Base-by-base conservation (phyloP, 768 basidiomycete genomes). In the Lanmaoa rubissima region DNA sequence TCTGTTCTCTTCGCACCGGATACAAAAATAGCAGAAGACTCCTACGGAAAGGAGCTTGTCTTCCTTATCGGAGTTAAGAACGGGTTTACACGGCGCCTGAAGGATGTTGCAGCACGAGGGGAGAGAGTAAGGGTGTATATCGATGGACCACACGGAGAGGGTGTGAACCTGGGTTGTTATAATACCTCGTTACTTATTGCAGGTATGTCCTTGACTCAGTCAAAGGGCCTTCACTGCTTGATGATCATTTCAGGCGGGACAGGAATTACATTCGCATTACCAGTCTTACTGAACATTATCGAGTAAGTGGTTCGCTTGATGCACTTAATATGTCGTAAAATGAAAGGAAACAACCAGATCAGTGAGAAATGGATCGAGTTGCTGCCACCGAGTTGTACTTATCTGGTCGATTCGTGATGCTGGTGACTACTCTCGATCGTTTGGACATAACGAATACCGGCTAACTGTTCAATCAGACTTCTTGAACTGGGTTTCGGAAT, bases 11-110 rank as follows among this genome's bases (percentile, higher is more conserved):
- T 58, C 40, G 44, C 54, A n/a, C 35, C 57, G 17, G 61, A 58
- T 19, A 11, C 40, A 5, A 48, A 43, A 42, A 7, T n/a, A 0
- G 35, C 9, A n/a, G 57, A 41, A 6, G 51, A 36, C 3, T 36
- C 51, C 9, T 61, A 62, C 53, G 56, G 60, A 42, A 76, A 74
- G 56, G 74, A 82, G 34, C 65, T 86, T 21, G 70, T 73, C 4
- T 86, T 87, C 69, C 69, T 87, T 48, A 70, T 87, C 49, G 75
- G 82, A 38, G 82, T 82, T 5, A 75, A 78, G 46, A 69, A 73
- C 17, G 86, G 87, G 0, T 82, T 86, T 68, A 87, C 86, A 0
- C 72, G 73, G 61, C 73, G 75, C 5, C 68, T 84, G 21, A 64
- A 72, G 38, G 62, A 76, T 6, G 65, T 58, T 3, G 76, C 73